Conservation (phyloP, 352 stramenopile species). For the Globisporangium paroecandrum region DNA sequence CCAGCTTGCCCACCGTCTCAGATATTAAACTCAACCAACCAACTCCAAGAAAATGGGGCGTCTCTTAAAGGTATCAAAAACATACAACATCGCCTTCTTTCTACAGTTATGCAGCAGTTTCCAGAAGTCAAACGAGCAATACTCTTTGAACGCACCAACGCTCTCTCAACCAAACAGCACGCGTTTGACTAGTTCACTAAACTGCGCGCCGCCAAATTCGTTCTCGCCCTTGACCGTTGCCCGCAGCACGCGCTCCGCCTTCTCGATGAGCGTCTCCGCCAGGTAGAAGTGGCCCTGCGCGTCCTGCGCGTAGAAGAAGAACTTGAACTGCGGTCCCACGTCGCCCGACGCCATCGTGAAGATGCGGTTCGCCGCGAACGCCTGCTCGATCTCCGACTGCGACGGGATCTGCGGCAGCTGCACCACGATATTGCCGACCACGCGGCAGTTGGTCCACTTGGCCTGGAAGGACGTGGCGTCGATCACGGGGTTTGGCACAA, state of each 20-base stretch:
- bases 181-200: slow-evolving; percentile 58
- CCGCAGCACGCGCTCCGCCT: slow-evolving; percentile 52
- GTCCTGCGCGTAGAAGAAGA: slow-evolving; percentile 85
- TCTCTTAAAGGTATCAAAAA: background rate
- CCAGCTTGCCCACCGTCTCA: background rate
- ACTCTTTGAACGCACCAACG: slow-evolving; percentile 9
- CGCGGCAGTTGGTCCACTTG: slow-evolving; percentile 64
- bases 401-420: slow-evolving; percentile 54
- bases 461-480: slow-evolving; percentile 69
- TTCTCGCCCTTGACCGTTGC: slow-evolving; percentile 77
- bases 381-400: slow-evolving; percentile 63
- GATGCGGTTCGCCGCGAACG: slow-evolving; percentile 51
- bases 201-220: slow-evolving; percentile 52
- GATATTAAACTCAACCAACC: background rate
- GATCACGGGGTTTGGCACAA: slow-evolving; percentile 69
- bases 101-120: background rate
- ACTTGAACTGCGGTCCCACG: slow-evolving; percentile 79
- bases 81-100: slow-evolving; percentile 1
- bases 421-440: slow-evolving; percentile 62
- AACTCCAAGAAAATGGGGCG: background rate
- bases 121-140: background rate
- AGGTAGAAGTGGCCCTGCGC: slow-evolving; percentile 56
- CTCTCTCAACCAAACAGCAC: slow-evolving; percentile 50
- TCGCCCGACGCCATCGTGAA: slow-evolving; percentile 82
- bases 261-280: slow-evolving; percentile 72